A percentile compares a stretch with the other conserved stretches of the same genome.
phyloP scores from a whole-genome alignment of 2,329 filamentous ascomycete genomes.

The Cytospora piceae region DNA sequence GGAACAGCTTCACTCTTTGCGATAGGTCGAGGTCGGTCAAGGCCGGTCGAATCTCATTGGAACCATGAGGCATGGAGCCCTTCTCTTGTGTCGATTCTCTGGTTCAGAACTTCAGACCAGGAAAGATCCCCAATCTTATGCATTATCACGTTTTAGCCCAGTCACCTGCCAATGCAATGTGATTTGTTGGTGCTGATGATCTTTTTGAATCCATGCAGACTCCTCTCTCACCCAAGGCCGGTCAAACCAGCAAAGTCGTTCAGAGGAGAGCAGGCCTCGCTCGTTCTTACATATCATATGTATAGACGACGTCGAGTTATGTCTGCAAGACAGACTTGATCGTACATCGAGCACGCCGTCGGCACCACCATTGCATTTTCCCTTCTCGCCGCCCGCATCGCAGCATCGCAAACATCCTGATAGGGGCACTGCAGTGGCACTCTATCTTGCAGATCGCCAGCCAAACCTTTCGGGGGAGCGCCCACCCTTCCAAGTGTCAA shows the following conservation, averaged over 20 bases:
- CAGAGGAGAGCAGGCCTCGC: not conserved
- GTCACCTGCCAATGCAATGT: slow-evolving; percentile 17
- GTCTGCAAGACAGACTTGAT: not conserved
- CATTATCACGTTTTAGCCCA: slow-evolving; percentile 11
- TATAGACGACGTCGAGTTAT: not conserved
- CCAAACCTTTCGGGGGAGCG: not conserved
- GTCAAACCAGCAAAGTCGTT: not conserved
- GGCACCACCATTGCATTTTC: not conserved
- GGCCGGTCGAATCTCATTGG: not conserved
- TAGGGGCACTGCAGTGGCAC: slow-evolving; percentile 3
- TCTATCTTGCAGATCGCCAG: slow-evolving; percentile 24
- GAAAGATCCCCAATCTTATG: slow-evolving; percentile 15
- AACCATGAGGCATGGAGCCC: not conserved
- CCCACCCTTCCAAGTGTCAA: not conserved
- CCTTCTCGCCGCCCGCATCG: not conserved
- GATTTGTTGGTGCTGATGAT: not conserved
- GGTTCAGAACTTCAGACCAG: slow-evolving; percentile 11
- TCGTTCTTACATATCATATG: not conserved
- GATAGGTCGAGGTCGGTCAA: not conserved
- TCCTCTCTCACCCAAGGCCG: not conserved
- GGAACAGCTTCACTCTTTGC: not conserved
- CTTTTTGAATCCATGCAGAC: not conserved
- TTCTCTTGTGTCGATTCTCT: slow-evolving; percentile 10
- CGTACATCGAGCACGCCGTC: not conserved
- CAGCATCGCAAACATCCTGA: not conserved